Base-by-base conservation (phyloP, 306 rosid genomes). In the Quercus glauca region DNA sequence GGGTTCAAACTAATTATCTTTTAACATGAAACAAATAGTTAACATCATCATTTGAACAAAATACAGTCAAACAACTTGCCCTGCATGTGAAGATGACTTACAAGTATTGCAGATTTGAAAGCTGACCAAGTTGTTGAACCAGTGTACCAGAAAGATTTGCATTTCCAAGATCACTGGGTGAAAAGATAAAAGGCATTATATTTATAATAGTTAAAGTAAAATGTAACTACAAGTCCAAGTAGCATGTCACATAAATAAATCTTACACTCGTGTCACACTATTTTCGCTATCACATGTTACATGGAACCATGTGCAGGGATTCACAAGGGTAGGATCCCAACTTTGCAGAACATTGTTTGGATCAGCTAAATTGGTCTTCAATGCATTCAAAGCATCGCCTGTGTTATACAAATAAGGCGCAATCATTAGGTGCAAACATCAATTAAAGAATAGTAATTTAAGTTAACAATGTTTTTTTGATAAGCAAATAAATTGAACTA, bases 261-360 rank as follows among this genome's bases (percentile, higher is more conserved):
- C 98, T 91, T 91, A 95, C 99, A 95, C 97, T 71, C 97, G 89
- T 19, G 98, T 95, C 74, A 95, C 99, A 49, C 92, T 84, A 73
- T 91, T 91, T 28, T 89, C 93, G 43, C 85, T 83, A 65, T 89
- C 90, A 88, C 99, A 95, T 23, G 96, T 89, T 70, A 95, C 97
- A 59, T 95, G 96, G 81, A 91, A 95, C 99, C 99, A 95, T 1
- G 98, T 90, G 75, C 98, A 95, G 69, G 99, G 99, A 90, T 93
- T 91, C 71, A 93, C 97, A 25, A 93, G 97, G 14, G 97, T 90
- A 23, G 96, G 80, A 88, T 92, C 97, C 99, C 99, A 95, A 82
- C 96, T 95, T 80, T 90, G 94, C 67, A 95, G 86, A 79, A 91
- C 96, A 78, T 87, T 92, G 77, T 91, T 91, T 74, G 99, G 98